Base-by-base conservation (phyloP, 2,329 filamentous ascomycete species). In the Penicillium sp. region DNA sequence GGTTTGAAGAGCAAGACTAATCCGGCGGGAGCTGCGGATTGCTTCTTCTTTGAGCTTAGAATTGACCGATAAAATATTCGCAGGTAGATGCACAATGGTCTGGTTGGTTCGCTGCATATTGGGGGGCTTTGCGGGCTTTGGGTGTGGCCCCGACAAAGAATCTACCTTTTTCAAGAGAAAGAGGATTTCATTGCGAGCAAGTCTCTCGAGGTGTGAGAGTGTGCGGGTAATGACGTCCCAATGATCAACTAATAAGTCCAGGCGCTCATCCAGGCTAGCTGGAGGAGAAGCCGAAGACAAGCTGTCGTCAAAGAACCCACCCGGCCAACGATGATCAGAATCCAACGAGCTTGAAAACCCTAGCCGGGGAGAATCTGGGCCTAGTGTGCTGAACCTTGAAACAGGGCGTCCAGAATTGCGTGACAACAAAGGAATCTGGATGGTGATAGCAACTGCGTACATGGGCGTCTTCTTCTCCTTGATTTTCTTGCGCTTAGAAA, bases 161-260 rank as follows among this genome's bases (percentile, higher is more conserved):
- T 82, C 78, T 43, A 77, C 75, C 18, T 74, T 72, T 57, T 79
- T 79, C 60, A 84, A 71, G 9, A 79, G 70, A 27, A 73, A 74
- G 27, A 80, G 66, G 39, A 84, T 81, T 54, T 81, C 78, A 47
- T 76, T 76, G 45, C 78, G 76, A 4, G 80, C 79, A 13, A 80
- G 67, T 50, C 75, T 74, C 61, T 84, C 80, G 11, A 84, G 69
- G 50, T 77, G 78, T 2, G 79, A 80, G 23, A 84, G 67, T 2
- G 80, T 81, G 19, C 82, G 76, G 47, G 79, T 79, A 55, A 84
- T 82, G 57, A 84, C 77, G 64, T 84, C 81, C 81, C 81, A 84
- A 56, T 83, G 80, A 53, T 83, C 79, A 26, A 81, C 79, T 27
- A 84, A 71, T 8, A 81, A 69, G 60, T 83, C 81, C 11, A 84